Evolutionary conservation across 805 yeast species (phyloP), one percentile per base, ranked within the genome.

Genomic region (Sugiyamaella boreocaroliniensis): DNA sequence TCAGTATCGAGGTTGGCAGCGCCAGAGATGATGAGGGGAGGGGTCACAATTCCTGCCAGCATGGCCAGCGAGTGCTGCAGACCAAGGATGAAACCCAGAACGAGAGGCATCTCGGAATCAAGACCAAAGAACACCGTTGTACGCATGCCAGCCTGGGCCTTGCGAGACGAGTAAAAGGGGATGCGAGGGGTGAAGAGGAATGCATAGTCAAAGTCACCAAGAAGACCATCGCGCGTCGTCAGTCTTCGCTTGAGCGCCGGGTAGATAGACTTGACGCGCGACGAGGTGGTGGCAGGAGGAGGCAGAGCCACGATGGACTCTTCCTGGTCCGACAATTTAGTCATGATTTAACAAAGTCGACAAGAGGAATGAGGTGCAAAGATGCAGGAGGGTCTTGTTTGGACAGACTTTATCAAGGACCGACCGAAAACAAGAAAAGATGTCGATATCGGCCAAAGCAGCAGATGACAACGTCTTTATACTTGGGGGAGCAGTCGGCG

Each of bases 21-120:
- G 11, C 75, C 61, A 0, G 89, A 73, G 47, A 88, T 85, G 58
- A 89, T 73, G 51, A 89, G 71, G 2, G 96, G 92, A 8, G 97
- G 96, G 7, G 93, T 74, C 40, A 86, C 85, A 48, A 89, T 79
- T 63, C 97, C 97, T 14, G 96, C 97, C 71, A 89, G 71, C 96
- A 90, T 89, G 22, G 97, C 82, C 58, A 89, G 68, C 1, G 95
- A 72, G 65, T 89, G 97, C 71, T 89, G 97, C 57, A 89, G 76
- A 15, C 97, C 97, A 34, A 90, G 76, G 10, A 89, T 52, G 53
- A 85, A 67, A 1, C 95, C 95, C 53, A 89, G 72, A 7, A 85
- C 60, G n/a, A 89, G 60, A 0, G 97, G 97, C 80, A 90, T 82
- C 1, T 82, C 87, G 44, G 83, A 80, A 65, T 89, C 74, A 48